Evolutionary conservation across 129 eudicot genomes (phyloP), one percentile per base, ranked within the genome.

Genomic region (Artemisia annua): DNA sequence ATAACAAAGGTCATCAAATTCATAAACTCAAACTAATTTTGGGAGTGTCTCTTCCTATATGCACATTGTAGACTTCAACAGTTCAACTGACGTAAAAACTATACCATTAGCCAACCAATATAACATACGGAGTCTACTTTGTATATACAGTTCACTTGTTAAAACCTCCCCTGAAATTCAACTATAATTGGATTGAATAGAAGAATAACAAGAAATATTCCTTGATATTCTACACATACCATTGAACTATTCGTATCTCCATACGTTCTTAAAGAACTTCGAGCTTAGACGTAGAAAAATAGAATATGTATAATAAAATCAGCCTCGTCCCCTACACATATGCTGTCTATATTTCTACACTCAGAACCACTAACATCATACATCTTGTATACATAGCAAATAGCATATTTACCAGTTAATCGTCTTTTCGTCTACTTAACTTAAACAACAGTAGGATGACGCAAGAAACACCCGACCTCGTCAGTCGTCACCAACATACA

Each of bases 221-320:
- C 17, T 49, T 48, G 60, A 48, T 24, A 19, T 72, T 49, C 30
- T 69, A 16, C 50, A 10, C 50, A 52, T 52, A 12, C 20, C 28
- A 16, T 53, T 16, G 12, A 28, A 28, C 32, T 28, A 28, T 28
- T 66, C 17, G 70, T 44, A 46, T 66, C 70, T 66, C 55, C 52
- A 54, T n/a, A 9, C 74, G 52, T 69, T 50, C 30, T 54, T 52
- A 69, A 52, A 69, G 26, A 69, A 52, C 63, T 69, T 52, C n/a
- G 6, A 11, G 62, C 63, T 69, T 52, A 26, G 6, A 11, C 48
- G 11, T 30, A 51, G 7, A 50, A 24, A 30, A 20, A 26, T 26
- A 26, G 44, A 11, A n/a, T 59, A 2, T 22, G 20, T 6, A 8
- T 20, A 59, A 59, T 58, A 59, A 10, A 26, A 60, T 24, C 66